These are phyloP conservation scores for Fraxinus sp. DNA, from an alignment of 305 asterid genomes.

Conservation along the genomic window DNA sequence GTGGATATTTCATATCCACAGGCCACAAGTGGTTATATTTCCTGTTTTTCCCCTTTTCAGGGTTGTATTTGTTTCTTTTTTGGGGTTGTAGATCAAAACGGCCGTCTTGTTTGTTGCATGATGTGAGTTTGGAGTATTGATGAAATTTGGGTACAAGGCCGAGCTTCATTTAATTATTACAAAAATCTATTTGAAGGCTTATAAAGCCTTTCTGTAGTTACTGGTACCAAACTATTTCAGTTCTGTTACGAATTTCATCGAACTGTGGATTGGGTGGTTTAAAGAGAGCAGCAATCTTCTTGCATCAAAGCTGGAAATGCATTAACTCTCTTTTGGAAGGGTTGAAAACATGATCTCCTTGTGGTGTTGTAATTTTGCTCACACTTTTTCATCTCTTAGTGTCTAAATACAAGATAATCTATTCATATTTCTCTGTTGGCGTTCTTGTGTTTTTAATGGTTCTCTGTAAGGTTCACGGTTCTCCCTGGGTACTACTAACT, in stretches of 20 bases:
- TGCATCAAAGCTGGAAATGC: not conserved
- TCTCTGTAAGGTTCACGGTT: not conserved
- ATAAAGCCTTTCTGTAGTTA: not conserved
- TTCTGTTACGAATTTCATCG: not conserved
- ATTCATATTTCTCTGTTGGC: not conserved
- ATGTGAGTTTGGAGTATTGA: not conserved
- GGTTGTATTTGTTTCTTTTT: not conserved
- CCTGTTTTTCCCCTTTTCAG: not conserved
- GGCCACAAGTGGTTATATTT: not conserved
- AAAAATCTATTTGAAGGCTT: not conserved
- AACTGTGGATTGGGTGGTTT: not conserved
- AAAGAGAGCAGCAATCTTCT: not conserved
- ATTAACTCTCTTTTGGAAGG: not conserved
- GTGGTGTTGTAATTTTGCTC: not conserved
- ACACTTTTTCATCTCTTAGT: not conserved
- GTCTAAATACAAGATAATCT: not conserved
- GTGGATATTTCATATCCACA: not conserved
- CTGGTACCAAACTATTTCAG: not conserved
- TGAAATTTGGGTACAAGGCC: not conserved
- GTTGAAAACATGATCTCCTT: not conserved
- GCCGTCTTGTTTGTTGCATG: not conserved
- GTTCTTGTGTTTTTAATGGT: not conserved
- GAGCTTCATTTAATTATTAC: not conserved
- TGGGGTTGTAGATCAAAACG: not conserved
- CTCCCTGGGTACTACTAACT: not conserved